Evolutionary conservation across 2,329 filamentous ascomycete species (phyloP), one percentile per base, ranked within the genome.

Genomic region (Cadophora luteo-olivacea): DNA sequence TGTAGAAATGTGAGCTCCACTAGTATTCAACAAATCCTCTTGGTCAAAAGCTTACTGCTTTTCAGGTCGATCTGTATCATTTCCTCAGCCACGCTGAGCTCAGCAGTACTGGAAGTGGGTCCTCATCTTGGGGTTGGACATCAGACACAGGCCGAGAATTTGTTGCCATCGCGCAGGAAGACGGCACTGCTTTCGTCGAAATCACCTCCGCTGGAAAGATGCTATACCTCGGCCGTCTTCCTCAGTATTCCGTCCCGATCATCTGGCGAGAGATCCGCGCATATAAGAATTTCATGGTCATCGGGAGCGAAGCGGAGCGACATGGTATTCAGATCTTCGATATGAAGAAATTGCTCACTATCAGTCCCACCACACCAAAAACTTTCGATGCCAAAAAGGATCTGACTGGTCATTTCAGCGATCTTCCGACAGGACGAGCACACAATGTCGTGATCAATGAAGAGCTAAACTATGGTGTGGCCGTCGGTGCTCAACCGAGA

Each of bases 251-350:
- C 48, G 60, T 48, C 25, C 45, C 16, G 45, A 65, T 38, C 77
- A 76, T 7, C 25, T 80, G 79, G 78, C 77, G 77, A 65, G 80
- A 82, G 65, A 79, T 82, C 60, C 76, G 79, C 48, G 75, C 76
- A 12, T 75, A 80, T 68, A 76, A 80, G 61, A 72, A 79, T 65
- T 80, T 79, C 61, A 76, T 76, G 64, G 72, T 80, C 67, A 80
- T 82, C 68, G 80, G 80, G 36, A 77, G 78, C 29, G 82, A 84
- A 66, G 80, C 82, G 16, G 72, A 74, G 11, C 75, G 77, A 60
- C 85, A 86, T 72, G 81, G 82, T 51, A 81, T 87, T 55, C 85
- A 87, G 75, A 82, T 87, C 72, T 87, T 87, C 70, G 85, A 87
- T 71, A 81, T 85, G 82, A 83, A 79, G 72, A 85, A 85, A 79